Evolutionary conservation across 352 stramenopile species (phyloP), one percentile per base, ranked within the genome.

Genomic region (Pythium aristosporum): DNA sequence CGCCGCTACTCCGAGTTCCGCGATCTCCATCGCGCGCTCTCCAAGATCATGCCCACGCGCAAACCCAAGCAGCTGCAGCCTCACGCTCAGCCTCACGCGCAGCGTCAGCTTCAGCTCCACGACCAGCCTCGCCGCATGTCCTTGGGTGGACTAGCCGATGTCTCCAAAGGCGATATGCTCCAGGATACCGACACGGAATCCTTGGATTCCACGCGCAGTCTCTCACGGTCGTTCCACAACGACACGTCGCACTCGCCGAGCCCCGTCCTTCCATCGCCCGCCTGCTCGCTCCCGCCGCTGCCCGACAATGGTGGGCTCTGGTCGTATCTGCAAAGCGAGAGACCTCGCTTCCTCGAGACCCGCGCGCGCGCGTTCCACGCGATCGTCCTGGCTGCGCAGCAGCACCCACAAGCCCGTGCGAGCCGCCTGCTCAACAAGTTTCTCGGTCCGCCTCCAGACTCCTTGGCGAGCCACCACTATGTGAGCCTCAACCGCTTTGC

Each of bases 401-500:
- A 75, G 15, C 71, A 92, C 28, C 62, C 68, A 0, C 64, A 56
- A 13, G 82, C 77, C 2, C 74, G 80, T 11, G 63, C 61, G 11
- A 92, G 77, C 59, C 74, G 82, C 16, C 52, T 92, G 25, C 61
- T 92, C 3, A 89, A 89, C 60, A 73, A 87, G 34, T 92, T 92
- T 51, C 74, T 92, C 4, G 82, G 82, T 0, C 77, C 80, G 1
- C 82, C 82, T 1, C 82, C 82, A 1, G 82, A 92, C 32, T 88
- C 77, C n/a, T 66, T 67, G n/a, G 51, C 85, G 12, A 77, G 80
- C 58, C 86, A 76, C 71, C 86, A 73, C 62, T 92, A 92, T 71
- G 83, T 92, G 68, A 90, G 83, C 51, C 59, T 92, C 16, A 89
- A 89, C 39, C 77, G 83, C n/a, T 92, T 90, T 53, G 80, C 83